These are phyloP conservation scores for Periconia digitata DNA, from an alignment of 2,329 filamentous ascomycete species.

Conservation along the genomic window DNA sequence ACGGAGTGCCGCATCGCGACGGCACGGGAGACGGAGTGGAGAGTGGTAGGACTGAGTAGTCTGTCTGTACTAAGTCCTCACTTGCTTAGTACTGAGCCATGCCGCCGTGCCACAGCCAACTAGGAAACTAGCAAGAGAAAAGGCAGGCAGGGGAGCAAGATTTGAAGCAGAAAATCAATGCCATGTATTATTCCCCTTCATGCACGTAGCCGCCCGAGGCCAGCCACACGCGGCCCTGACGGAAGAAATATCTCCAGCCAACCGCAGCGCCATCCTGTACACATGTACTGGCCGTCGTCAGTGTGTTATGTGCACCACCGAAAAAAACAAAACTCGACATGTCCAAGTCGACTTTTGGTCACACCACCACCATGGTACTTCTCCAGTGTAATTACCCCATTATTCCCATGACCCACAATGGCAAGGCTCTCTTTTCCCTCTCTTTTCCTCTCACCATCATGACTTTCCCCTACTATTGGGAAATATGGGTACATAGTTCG, in stretches of 20 bases:
- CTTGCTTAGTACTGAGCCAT: not conserved
- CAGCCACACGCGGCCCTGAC: not conserved
- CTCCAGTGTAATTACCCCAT: not conserved
- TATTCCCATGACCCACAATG: not conserved
- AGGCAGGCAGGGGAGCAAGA: too few species aligned
- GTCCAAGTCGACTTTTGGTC: too few species aligned
- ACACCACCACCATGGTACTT: too few species aligned
- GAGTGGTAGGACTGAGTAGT: too few species aligned
- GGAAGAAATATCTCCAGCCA: conserved; percentile 1
- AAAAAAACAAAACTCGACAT: too few species aligned
- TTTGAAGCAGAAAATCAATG: too few species aligned
- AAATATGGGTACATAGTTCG: not conserved
- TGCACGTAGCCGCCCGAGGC: conserved; percentile 1
- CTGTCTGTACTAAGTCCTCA: not conserved
- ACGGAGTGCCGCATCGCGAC: too few species aligned
- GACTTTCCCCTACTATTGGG: not conserved
- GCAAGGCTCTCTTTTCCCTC: too few species aligned
- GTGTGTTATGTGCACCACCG: too few species aligned
- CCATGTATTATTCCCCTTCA: too few species aligned
- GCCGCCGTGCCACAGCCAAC: not conserved
- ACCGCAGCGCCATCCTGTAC: not conserved
- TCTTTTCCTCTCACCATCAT: not conserved
- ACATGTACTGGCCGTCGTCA: too few species aligned
- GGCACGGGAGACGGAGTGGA: too few species aligned
- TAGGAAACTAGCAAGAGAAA: not conserved